Percentiles rank a stretch among this genome's conserved stretches.
These are phyloP conservation scores for Aristolochia californica DNA, from an alignment of 164 flowering plant species.

Conservation along the genomic window DNA sequence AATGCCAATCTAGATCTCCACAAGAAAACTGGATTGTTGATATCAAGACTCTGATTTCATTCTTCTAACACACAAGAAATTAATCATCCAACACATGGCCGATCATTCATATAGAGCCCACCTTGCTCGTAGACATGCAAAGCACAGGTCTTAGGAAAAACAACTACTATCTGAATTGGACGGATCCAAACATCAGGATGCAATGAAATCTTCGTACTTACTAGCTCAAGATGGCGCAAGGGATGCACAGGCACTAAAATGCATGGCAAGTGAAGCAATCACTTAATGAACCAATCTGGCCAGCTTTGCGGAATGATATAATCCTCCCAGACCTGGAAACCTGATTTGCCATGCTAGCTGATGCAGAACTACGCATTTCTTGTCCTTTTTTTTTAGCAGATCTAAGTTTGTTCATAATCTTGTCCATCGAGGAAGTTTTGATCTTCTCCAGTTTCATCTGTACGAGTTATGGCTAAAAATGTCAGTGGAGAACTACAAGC, in stretches of 20 bases:
- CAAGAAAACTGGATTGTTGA: too few species aligned
- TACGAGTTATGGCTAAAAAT: background rate
- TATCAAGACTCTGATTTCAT: too few species aligned
- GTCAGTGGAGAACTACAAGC: background rate
- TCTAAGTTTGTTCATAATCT: slow-evolving; percentile 80
- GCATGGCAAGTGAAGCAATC: slow-evolving; percentile 73
- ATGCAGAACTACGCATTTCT: slow-evolving; percentile 67
- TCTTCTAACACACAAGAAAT: too few species aligned
- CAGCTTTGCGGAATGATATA: slow-evolving; percentile 35
- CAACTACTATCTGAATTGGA: too few species aligned
- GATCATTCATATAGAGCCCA: too few species aligned
- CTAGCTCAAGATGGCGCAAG: too few species aligned
- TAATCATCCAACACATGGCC: too few species aligned
- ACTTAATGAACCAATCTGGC: slow-evolving; percentile 61
- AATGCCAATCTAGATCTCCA: too few species aligned
- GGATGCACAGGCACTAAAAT: background rate
- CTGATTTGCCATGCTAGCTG: slow-evolving; percentile 38
- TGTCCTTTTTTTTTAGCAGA: slow-evolving; percentile 84
- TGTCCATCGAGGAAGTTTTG: slow-evolving; percentile 90
- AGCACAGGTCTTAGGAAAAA: too few species aligned
- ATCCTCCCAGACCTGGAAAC: slow-evolving; percentile 33
- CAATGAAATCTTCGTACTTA: too few species aligned
- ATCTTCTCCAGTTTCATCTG: slow-evolving; percentile 29
- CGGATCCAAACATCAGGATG: too few species aligned
- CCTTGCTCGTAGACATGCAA: too few species aligned